Base-by-base conservation (phyloP, 2,329 filamentous ascomycete species). In the Aspergillus fructus region DNA sequence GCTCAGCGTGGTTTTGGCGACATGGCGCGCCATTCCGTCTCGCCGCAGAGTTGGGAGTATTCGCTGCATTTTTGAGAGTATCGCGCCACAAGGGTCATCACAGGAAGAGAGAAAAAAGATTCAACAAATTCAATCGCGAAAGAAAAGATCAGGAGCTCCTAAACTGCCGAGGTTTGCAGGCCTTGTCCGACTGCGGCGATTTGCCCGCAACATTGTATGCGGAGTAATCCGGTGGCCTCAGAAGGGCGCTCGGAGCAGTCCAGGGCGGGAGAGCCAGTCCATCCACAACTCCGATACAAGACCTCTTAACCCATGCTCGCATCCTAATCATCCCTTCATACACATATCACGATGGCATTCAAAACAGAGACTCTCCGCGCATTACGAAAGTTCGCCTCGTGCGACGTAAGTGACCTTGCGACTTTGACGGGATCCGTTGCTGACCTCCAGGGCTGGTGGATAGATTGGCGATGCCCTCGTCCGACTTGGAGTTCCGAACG, bases 391-490 rank as follows among this genome's bases (percentile, higher is more conserved):
- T 59, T 55, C 15, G 39, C 56, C n/a, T 55, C 51, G 5, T 59
- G 56, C 24, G 52, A 59, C 40, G 56, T 59, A 50, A 48, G 56
- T 48, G 23, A 19, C 33, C 15, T 21, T 21, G 17, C 17, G 4
- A 9, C 12, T 24, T 24, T 12, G 19, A 45, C 12, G 4, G 21
- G 21, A 45, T 13, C 5, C 21, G 24, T 45, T 15, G 42, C 42
- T 45, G 15, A 45, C 27, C 27, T 30, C 27, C 27, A 4, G 27
- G 27, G 21, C n/a, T 3, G 3, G n/a, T 12, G 19, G 5, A 39
- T 13, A 74, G 71, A 66, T 74, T 42, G 69, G 66, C 34, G 72
- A 76, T 61, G 72, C 71, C 24, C 65, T 76, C 11, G 65, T 74
- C 7, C 73, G 70, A 53, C 62, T 75, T 13, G 66, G 68, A 34